Evolutionary conservation across 1,284 basidiomycete species (phyloP).

Genomic region (Inonotus hispidus): DNA sequence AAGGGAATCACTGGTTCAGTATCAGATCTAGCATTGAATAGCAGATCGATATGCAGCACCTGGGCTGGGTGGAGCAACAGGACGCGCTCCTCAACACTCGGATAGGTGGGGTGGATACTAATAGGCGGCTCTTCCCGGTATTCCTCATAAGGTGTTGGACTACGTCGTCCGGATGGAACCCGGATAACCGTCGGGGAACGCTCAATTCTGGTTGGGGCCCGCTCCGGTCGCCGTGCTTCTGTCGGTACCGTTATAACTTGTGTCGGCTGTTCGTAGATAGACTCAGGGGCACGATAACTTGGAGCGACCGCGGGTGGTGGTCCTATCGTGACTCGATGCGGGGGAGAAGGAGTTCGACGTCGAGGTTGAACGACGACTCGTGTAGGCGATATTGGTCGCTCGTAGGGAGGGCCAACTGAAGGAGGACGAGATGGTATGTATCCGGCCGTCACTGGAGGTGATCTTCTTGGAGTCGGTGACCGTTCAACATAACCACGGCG

Average conservation of each 20-base stretch:
- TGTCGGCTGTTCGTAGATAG: neutral
- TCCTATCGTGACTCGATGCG: neutral
- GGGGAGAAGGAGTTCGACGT: neutral
- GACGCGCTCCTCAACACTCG: neutral
- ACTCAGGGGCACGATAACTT: neutral
- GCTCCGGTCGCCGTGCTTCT: neutral
- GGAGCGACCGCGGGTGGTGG: neutral
- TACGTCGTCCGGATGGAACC: neutral
- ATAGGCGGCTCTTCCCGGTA: neutral
- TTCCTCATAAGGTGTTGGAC: neutral
- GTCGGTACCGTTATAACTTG: neutral
- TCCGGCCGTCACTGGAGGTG: neutral
- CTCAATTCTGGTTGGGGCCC: neutral
- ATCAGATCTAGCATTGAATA: neutral
- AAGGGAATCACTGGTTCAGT: slow-evolving; percentile 5
- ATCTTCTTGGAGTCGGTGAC: neutral
- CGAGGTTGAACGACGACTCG: slow-evolving; percentile 1
- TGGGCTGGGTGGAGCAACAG: slow-evolving; percentile 1
- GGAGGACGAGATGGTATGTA: neutral
- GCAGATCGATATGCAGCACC: neutral
- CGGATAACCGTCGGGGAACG: neutral
- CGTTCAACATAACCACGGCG: neutral
- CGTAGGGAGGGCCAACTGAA: neutral
- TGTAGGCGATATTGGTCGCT: neutral
- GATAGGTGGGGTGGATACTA: neutral